Conservation (phyloP, 768 basidiomycete genomes). For the Agaricus blazei region DNA sequence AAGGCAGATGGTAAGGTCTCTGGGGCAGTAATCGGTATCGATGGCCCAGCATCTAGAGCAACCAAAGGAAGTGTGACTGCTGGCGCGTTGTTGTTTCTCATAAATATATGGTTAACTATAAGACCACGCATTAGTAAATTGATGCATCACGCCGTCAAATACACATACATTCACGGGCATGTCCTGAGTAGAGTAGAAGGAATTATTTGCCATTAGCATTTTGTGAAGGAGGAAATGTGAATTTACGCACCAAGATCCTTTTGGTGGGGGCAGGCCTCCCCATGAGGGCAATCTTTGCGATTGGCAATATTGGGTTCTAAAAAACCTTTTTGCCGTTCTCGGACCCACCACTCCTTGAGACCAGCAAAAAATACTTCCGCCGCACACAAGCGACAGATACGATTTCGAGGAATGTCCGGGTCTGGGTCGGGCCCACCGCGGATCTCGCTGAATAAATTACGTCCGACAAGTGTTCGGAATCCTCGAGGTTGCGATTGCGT, state of each 20-base stretch:
- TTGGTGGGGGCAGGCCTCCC: conserved; percentile 53
- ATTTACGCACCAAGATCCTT: conserved; percentile 52
- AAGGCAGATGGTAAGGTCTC: neutral
- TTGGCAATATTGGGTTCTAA: conserved; percentile 48
- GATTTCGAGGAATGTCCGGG: conserved; percentile 51
- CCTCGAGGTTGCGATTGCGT: conserved; percentile 55
- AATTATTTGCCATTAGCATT: neutral
- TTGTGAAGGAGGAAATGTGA: neutral
- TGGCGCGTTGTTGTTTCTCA: conserved; percentile 12
- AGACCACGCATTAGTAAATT: conserved; percentile 7
- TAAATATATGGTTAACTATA: conserved; percentile 40
- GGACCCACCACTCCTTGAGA: conserved; percentile 77
- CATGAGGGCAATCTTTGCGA: conserved; percentile 68
- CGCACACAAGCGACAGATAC: conserved; percentile 69
- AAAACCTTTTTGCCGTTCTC: conserved; percentile 68
- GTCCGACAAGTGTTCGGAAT: conserved; percentile 64
- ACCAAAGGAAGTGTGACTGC: neutral
- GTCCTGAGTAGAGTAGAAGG: conserved; percentile 33
- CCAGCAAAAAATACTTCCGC: conserved; percentile 74
- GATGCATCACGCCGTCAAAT: neutral
- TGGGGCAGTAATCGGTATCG: neutral
- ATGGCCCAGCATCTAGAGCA: neutral
- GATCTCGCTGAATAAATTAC: conserved; percentile 66
- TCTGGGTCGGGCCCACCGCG: conserved; percentile 56
- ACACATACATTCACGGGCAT: conserved; percentile 71